Conservation (phyloP, 495 filamentous ascomycete species). For the Durotheca rogersii region DNA sequence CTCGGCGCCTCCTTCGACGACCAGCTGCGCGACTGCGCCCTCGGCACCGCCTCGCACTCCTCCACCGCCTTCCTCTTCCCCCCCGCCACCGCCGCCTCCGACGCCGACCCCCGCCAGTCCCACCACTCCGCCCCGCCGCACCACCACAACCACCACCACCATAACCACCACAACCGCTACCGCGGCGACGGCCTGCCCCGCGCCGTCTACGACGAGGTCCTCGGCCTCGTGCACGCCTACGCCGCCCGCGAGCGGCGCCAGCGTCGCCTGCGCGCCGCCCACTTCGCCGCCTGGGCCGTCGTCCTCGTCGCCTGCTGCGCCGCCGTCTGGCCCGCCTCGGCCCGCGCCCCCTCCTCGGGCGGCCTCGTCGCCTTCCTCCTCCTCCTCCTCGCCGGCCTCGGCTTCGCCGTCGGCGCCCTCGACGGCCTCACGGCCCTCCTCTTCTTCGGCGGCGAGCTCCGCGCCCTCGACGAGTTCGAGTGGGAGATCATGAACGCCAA, state of each 20-base stretch:
- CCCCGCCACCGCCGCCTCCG: constrained; percentile 29
- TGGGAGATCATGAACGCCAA: constrained; percentile 84
- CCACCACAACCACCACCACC: constrained; percentile 9
- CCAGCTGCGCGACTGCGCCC: constrained; percentile 26
- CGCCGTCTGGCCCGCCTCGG: constrained; percentile 81
- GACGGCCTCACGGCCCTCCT: constrained; percentile 84
- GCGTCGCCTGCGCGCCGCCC: constrained; percentile 64
- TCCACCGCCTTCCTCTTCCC: no score
- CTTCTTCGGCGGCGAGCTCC: constrained; percentile 80
- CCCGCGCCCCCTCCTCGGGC: constrained; percentile 70
- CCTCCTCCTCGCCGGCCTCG: constrained; percentile 72
- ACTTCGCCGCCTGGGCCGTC: constrained; percentile 67
- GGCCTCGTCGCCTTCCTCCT: constrained; percentile 82
- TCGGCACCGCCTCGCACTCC: constrained; percentile 4
- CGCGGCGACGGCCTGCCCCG: constrained; percentile 27
- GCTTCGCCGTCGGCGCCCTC: constrained; percentile 70
- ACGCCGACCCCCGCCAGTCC: constrained; percentile 18
- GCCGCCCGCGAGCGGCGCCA: constrained; percentile 66
- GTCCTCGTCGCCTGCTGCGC: constrained; percentile 70
- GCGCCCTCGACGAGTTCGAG: constrained; percentile 88
- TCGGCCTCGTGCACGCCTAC: constrained; percentile 67
- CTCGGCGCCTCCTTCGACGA: constrained; percentile 29
- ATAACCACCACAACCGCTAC: constrained; percentile 16
- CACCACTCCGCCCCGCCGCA: constrained; percentile 15
- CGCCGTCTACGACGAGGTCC: constrained; percentile 69